Base-by-base conservation (phyloP, 2,329 filamentous ascomycete species). In the Fusarium nygamai region DNA sequence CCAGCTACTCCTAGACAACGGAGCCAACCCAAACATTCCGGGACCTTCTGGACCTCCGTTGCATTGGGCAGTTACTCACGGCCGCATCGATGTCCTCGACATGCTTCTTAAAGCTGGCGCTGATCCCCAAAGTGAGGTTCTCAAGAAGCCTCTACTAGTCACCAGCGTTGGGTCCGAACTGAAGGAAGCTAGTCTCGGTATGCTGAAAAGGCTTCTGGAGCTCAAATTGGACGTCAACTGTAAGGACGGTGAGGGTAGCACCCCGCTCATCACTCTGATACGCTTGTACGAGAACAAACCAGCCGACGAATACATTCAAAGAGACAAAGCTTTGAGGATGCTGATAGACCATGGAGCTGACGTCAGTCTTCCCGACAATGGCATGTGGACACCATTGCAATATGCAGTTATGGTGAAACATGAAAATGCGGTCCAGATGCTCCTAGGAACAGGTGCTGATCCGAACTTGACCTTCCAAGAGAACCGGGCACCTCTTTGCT, bases 191-290 rank as follows among this genome's bases (percentile, higher is more conserved):
- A 12, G 39, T 9, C 8, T 47, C 0, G 3, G 6, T 11, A 47
- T 53, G 5, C 33, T 68, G 2, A 13, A 54, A 6, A 14, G 39
- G 8, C 38, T 68, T 11, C 14, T 68, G n/a, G 41, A 68, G 13
- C 47, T 61, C 13, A 33, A 41, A 27, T 8, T 67, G 4, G 65
- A 67, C 12, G 22, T 68, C 9, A 61, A 68, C 10, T 41, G n/a
- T 7, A 47, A 61, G 27, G 43, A 16, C 4, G 0, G 3, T 9
- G 8, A 17, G 16, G 8, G 46, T 5, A 29, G 5, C 4, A 33
- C 65, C 1, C n/a, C 13, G 7, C 12, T 68, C 3, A 9, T 10
- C 16, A 6, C n/a, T 38, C 33, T 36, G 0, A 6, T 36, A 38
- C 20, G 8, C 17, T 36, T n/a, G 1, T 24, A 20, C 17, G 19